Conservation (phyloP, 2,329 filamentous ascomycete genomes). For the Botrytis paeoniae region DNA sequence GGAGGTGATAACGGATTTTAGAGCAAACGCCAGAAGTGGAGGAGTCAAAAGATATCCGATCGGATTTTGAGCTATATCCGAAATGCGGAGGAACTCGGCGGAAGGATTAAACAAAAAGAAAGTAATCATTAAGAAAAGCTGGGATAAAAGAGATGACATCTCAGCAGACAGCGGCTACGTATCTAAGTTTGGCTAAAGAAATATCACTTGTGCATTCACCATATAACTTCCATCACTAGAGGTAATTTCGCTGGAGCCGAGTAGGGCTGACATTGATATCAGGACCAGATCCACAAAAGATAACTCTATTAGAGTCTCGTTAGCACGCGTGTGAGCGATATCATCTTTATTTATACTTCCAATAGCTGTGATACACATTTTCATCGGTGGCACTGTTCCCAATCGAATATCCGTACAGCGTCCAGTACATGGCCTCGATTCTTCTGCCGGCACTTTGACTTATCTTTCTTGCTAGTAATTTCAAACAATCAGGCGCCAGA, state of each 20-base stretch:
- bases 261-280: neutral
- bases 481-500: neutral
- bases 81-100: neutral
- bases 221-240: neutral
- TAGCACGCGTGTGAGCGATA: neutral
- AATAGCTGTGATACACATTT: neutral
- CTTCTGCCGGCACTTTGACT: neutral
- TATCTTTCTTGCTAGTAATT: neutral
- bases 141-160: neutral
- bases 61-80: neutral
- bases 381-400: too few relatives aligned
- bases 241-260: neutral
- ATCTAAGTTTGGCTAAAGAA: neutral
- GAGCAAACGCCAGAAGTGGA: neutral
- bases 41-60: neutral
- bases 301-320: neutral
- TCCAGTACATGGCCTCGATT: neutral
- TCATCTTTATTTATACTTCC: neutral
- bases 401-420: too few relatives aligned
- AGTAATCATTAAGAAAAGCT: neutral
- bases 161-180: neutral
- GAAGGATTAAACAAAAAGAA: neutral
- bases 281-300: neutral
- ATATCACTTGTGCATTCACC: neutral
- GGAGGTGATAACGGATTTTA: neutral